Percentiles rank a stretch among this genome's conserved stretches.
Conservation (phyloP, 2,329 filamentous ascomycete species). For the Talaromyces piceae region DNA sequence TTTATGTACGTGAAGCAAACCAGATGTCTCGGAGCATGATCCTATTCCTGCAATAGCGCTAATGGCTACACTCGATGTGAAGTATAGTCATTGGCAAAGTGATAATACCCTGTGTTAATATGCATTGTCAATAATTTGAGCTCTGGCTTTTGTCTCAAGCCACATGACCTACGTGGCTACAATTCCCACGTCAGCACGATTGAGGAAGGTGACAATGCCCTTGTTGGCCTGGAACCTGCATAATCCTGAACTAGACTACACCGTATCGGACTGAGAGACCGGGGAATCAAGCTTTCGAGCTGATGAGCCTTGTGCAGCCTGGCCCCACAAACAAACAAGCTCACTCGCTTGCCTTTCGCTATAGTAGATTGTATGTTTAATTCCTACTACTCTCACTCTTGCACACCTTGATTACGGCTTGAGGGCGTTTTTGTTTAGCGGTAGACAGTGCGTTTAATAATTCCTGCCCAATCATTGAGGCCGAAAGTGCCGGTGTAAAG, state of each 20-base stretch:
- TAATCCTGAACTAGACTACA: not conserved
- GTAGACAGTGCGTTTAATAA: no score
- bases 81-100: no score
- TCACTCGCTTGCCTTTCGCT: not conserved
- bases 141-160: not conserved
- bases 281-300: not conserved
- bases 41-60: no score
- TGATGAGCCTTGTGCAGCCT: not conserved
- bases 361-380: not conserved
- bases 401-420: no score
- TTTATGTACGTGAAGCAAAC: no score
- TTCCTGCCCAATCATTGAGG: no score
- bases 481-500: no score
- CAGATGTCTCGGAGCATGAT: no score
- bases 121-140: not conserved
- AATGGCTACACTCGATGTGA: no score
- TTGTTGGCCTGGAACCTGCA: not conserved
- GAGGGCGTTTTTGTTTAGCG: no score
- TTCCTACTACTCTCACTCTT: not conserved
- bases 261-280: not conserved
- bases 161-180: not conserved
- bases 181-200: not conserved
- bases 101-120: no score
- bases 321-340: not conserved
- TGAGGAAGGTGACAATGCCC: not conserved